These are phyloP conservation scores for Xylariaceae sp. DNA, from an alignment of 2,329 filamentous ascomycete species.

Conservation along the genomic window DNA sequence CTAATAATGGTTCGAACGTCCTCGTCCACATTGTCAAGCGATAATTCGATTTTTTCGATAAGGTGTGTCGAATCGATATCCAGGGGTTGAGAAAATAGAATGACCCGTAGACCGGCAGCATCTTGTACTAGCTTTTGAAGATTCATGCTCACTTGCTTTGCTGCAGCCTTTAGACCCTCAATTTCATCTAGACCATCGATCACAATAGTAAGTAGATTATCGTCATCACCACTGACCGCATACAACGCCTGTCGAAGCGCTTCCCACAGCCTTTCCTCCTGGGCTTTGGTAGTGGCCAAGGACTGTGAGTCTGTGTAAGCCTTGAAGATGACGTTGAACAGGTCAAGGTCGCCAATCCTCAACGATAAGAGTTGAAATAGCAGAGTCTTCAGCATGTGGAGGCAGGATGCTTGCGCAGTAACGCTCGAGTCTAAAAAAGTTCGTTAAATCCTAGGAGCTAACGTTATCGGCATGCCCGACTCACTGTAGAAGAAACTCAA, in stretches of 20 bases:
- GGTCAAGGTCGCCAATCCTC: constrained; percentile 13
- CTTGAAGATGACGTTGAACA: constrained; percentile 11
- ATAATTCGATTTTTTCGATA: constrained; percentile 11
- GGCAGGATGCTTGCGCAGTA: constrained; percentile 5
- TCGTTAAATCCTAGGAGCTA: background rate
- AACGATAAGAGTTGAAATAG: constrained; percentile 13
- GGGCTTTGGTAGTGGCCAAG: constrained; percentile 4
- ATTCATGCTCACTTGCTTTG: constrained; percentile 12
- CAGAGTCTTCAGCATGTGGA: constrained; percentile 15
- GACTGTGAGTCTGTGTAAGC: constrained; percentile 9
- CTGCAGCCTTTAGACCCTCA: constrained; percentile 14
- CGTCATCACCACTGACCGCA: constrained; percentile 11
- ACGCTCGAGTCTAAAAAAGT: constrained; percentile 7
- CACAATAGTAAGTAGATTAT: constrained; percentile 10
- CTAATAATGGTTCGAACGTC: constrained; percentile 13
- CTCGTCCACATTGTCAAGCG: constrained; percentile 10
- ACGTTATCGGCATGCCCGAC: background rate
- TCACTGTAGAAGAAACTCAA: constrained; percentile 16
- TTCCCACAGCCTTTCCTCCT: constrained; percentile 13
- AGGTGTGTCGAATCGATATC: background rate
- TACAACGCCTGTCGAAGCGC: constrained; percentile 10
- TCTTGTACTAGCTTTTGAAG: constrained; percentile 10
- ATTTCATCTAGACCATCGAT: constrained; percentile 16
- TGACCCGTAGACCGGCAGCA: constrained; percentile 3
- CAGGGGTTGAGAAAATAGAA: constrained; percentile 13